These are phyloP conservation scores for Emmonsia crescens DNA, from an alignment of 2,329 filamentous ascomycete genomes.

Conservation along the genomic window DNA sequence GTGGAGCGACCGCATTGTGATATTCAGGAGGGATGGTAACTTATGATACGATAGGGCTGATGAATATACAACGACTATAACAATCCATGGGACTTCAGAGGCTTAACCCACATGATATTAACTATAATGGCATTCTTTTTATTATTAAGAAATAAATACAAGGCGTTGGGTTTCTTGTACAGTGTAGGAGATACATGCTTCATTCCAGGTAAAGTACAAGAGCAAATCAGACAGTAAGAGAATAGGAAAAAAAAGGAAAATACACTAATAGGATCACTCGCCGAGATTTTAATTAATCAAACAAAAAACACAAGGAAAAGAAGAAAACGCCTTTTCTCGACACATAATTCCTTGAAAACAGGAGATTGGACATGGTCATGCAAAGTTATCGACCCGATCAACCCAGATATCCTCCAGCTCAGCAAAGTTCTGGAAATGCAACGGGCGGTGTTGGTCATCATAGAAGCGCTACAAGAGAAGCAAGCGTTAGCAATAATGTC, in stretches of 20 bases:
- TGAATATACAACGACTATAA: background rate
- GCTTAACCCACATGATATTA: background rate
- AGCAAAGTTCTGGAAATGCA: slow-evolving; percentile 96
- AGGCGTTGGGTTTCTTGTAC: background rate
- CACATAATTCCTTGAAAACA: background rate
- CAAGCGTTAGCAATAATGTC: slow-evolving; percentile 6
- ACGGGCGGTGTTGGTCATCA: slow-evolving; percentile 76
- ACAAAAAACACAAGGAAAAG: slow-evolving; percentile 8
- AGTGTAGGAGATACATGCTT: background rate
- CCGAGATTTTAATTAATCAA: slow-evolving; percentile 7
- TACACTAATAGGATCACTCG: slow-evolving; percentile 8
- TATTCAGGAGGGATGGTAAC: no score
- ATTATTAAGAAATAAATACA: background rate
- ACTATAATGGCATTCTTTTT: background rate
- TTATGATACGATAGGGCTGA: no score
- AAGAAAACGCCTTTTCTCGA: slow-evolving; percentile 15
- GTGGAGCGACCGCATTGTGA: no score
- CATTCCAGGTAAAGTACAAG: background rate
- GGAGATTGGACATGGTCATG: slow-evolving; percentile 41
- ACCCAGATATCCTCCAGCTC: slow-evolving; percentile 97
- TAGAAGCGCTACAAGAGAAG: slow-evolving; percentile 55
- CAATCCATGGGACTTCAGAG: background rate
- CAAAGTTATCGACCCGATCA: slow-evolving; percentile 86
- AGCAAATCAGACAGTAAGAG: background rate
- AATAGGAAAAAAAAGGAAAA: slow-evolving; percentile 9